Percentiles rank a stretch among this genome's conserved stretches.
Evolutionary conservation across 257 asterid genomes (phyloP).

Genomic region (Nicotiana sylvestris): DNA sequence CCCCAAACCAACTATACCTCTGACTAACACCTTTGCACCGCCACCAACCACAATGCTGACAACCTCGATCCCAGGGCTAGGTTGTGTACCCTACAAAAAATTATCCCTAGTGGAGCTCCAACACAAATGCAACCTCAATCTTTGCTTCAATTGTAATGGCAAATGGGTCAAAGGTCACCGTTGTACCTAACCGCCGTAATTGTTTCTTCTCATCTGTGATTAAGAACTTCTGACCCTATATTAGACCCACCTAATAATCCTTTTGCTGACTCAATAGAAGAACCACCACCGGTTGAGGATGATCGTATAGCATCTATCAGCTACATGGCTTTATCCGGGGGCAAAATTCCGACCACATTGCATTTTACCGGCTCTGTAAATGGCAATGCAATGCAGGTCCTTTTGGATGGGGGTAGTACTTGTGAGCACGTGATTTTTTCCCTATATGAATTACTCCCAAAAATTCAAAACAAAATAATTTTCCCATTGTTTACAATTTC

Average conservation of each 20-base stretch:
- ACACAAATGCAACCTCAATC: not conserved
- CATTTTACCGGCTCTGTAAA: not conserved
- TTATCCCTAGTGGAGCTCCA: not conserved
- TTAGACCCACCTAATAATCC: too few species aligned
- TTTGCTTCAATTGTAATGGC: not conserved
- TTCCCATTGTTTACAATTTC: too few species aligned
- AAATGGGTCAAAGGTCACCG: not conserved
- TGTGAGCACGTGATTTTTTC: too few species aligned
- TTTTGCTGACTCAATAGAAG: too few species aligned
- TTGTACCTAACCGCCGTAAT: not conserved
- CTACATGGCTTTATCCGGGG: not conserved
- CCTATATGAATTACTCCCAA: too few species aligned
- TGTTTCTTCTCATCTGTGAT: not conserved
- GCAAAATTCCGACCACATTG: not conserved
- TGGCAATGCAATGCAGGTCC: not conserved
- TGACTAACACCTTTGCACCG: too few species aligned
- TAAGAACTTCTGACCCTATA: not conserved
- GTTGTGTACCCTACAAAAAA: not conserved
- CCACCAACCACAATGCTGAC: too few species aligned
- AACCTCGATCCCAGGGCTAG: not conserved
- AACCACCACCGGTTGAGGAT: too few species aligned
- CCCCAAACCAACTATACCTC: too few species aligned
- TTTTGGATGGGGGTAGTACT: not conserved
- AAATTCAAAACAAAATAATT: too few species aligned
- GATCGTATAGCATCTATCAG: not conserved